Evolutionary conservation across 495 filamentous ascomycete genomes (phyloP), one percentile per base, ranked within the genome.

Genomic region (Daldinia loculata): DNA sequence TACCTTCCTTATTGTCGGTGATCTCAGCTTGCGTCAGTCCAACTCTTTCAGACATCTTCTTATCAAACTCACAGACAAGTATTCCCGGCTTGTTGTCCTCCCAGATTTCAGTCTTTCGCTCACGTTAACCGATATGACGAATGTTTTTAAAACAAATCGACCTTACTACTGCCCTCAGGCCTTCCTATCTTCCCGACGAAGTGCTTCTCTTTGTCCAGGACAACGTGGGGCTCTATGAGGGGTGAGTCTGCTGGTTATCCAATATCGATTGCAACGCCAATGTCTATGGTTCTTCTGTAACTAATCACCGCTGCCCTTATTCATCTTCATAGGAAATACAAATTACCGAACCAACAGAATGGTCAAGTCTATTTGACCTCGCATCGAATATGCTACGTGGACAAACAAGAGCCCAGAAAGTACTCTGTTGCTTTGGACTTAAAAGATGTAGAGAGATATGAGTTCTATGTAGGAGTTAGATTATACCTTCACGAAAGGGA

Each of bases 121-220:
- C 7, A 69, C 55, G 41, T 29, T 61, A 17, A 74, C 62, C 71
- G 71, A 74, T 80, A 88, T 87, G 88, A 82, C 93, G 93, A 86
- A 97, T 97, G 93, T 95, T 94, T 85, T 89, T 98, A 86, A 94
- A 95, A 84, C 89, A 90, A 75, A 85, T 98, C 75, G 94, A 98
- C 80, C 87, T 99, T 73, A 98, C 96, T 7, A 97, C 93, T 80
- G 95, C 95, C 66, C 88, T 97, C 76, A 91, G 96, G 83, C 95
- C 95, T 48, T 89, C 89, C 58, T 89, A 97, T 66, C 86, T 96
- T 53, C 92, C 93, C 69, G 96, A 97, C 82, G 95, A 98, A 79
- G 84, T 85, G 65, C 83, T 98, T 32, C 88, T 98, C 63, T 98
- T 98, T 83, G 93, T 99, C 66, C 94, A 97, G 81, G 93, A 98